Conservation (phyloP, 1,284 basidiomycete species). For the Pseudomicrostroma phylloplanum region DNA sequence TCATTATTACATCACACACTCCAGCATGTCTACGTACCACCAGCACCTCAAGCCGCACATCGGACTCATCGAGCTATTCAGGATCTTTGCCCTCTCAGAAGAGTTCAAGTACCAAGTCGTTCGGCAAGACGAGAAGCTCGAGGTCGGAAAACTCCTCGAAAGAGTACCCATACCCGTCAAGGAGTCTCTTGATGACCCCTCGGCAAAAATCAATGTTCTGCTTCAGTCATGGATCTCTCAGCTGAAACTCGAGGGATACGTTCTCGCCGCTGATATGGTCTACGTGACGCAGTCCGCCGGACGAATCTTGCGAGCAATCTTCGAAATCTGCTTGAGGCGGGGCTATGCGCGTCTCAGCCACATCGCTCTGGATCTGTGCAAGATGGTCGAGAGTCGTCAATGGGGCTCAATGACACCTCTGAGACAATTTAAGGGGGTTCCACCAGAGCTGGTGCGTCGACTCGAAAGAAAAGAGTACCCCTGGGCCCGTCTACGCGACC, state of each 20-base stretch:
- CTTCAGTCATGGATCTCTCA: conserved; percentile 92
- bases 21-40: conserved; percentile 94
- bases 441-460: conserved; percentile 79
- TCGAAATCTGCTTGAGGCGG: conserved; percentile 94
- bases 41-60: conserved; percentile 84
- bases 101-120: conserved; percentile 90
- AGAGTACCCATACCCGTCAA: conserved; percentile 96
- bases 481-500: conserved; percentile 41
- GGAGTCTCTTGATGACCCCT: conserved; percentile 89
- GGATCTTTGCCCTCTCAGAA: conserved; percentile 91
- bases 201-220: conserved; percentile 94
- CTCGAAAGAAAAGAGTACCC: conserved; percentile 88
- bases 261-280: conserved; percentile 96
- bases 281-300: conserved; percentile 60
- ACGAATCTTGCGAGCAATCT: conserved; percentile 87
- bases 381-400: conserved; percentile 74
- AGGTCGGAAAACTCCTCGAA: conserved; percentile 86
- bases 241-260: conserved; percentile 90
- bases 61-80: conserved; percentile 83
- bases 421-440: conserved; percentile 83
- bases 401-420: conserved; percentile 98
- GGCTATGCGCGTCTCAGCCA: conserved; percentile 95
- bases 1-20: conserved; percentile 92
- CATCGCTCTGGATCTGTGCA: conserved; percentile 85
- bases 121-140: conserved; percentile 56